Conservation (phyloP, 495 filamentous ascomycete species). For the Neurospora sp. region DNA sequence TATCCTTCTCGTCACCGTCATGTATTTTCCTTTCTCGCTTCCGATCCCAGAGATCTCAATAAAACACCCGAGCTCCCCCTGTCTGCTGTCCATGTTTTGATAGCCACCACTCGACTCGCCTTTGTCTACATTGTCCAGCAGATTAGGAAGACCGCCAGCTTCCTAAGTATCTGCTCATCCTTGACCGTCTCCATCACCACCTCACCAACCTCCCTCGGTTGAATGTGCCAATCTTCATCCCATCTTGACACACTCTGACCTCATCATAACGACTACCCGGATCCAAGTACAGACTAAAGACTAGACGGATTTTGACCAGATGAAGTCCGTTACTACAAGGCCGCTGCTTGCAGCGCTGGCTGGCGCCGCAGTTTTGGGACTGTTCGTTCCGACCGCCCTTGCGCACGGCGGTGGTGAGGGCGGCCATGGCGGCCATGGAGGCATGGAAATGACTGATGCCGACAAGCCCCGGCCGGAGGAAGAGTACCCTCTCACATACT, state of each 20-base stretch:
- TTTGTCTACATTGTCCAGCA: background rate
- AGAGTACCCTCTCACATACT: constrained; percentile 57
- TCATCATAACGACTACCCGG: background rate
- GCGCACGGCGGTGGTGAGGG: constrained; percentile 33
- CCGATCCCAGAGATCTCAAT: background rate
- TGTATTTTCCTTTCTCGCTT: background rate
- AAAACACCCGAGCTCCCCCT: background rate
- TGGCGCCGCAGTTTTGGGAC: constrained; percentile 20
- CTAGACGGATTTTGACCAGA: background rate
- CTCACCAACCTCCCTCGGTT: background rate
- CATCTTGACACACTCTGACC: background rate
- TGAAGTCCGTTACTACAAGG: background rate
- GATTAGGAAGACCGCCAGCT: background rate
- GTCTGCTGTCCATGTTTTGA: background rate
- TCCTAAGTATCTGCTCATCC: background rate
- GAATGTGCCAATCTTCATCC: background rate
- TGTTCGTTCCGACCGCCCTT: constrained; percentile 25
- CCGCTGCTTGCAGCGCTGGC: constrained; percentile 12
- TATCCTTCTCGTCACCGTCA: background rate
- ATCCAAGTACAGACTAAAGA: background rate
- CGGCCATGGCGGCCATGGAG: constrained; percentile 20
- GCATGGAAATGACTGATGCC: constrained; percentile 34
- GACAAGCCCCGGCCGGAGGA: constrained; percentile 32
- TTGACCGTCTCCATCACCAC: background rate
- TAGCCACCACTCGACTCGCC: background rate